phyloP scores from a whole-genome alignment of 768 basidiomycete genomes.

The Cystobasidium tubakii region DNA sequence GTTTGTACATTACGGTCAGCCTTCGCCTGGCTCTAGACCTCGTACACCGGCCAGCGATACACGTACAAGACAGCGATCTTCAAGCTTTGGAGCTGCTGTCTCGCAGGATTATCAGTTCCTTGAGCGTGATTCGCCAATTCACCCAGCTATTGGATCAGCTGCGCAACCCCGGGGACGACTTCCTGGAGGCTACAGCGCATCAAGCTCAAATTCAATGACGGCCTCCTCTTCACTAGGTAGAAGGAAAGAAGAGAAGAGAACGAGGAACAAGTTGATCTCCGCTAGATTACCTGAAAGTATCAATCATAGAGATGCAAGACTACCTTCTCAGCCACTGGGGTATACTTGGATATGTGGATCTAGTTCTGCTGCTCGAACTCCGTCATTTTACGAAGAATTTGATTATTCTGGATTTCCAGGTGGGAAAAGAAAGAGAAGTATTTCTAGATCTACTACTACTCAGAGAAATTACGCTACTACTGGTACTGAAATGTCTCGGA shows the following conservation, averaged over 20 bases:
- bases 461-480: background rate
- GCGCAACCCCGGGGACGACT: background rate
- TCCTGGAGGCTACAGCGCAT: background rate
- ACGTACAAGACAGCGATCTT: constrained; percentile 1
- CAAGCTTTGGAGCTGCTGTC: constrained; percentile 4
- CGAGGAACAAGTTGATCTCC: constrained; percentile 17
- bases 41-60: background rate
- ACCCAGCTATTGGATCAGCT: background rate
- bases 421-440: constrained; percentile 20
- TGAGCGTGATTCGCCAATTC: constrained; percentile 1
- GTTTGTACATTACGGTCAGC: constrained; percentile 7
- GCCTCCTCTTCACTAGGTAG: constrained; percentile 9
- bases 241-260: constrained; percentile 12
- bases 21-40: background rate
- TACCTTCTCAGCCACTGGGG: constrained; percentile 30
- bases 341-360: constrained; percentile 28
- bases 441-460: constrained; percentile 15
- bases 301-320: constrained; percentile 17
- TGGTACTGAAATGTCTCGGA: background rate
- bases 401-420: constrained; percentile 16
- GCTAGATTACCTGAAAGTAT: constrained; percentile 9
- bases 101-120: background rate
- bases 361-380: constrained; percentile 4
- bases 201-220: background rate
- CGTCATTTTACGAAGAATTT: constrained; percentile 28